phyloP scores from a whole-genome alignment of 2,329 filamentous ascomycete genomes.

The Sporothrix dimorphospora region DNA sequence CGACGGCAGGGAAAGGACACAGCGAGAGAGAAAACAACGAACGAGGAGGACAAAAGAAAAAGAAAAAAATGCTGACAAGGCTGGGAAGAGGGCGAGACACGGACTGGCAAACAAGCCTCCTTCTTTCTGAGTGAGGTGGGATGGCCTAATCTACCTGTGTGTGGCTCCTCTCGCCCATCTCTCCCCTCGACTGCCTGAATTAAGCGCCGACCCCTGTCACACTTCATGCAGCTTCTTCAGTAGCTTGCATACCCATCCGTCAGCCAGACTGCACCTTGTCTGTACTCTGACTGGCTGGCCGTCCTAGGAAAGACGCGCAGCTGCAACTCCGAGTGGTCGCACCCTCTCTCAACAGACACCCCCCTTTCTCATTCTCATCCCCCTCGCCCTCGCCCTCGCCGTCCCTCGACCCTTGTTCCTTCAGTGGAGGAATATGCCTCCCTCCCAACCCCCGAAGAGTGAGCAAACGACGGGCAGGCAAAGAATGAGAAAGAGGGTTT shows the following conservation, averaged over 20 bases:
- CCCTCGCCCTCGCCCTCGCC: not conserved
- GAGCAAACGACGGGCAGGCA: not conserved
- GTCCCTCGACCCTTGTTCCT: not conserved
- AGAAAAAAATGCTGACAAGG: not conserved
- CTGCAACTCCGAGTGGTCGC: conserved; percentile 41
- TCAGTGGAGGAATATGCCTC: not conserved
- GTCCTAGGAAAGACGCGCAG: conserved; percentile 42
- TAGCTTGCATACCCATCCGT: conserved; percentile 36
- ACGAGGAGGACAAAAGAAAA: not conserved
- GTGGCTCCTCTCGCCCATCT: conserved; percentile 3
- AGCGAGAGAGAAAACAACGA: not conserved
- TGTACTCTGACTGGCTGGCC: conserved; percentile 41
- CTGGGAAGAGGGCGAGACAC: not conserved
- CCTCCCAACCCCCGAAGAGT: not conserved
- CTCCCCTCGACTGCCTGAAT: conserved; percentile 40
- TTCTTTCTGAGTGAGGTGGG: not conserved
- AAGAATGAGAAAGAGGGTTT: not conserved
- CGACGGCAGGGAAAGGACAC: not conserved
- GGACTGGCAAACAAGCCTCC: not conserved
- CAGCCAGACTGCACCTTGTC: conserved; percentile 39
- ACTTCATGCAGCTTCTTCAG: conserved; percentile 51
- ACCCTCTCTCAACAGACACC: conserved; percentile 7
- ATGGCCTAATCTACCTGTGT: not conserved
- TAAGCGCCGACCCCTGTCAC: conserved; percentile 63
- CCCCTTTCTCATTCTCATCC: not conserved